Conservation (phyloP, 371 early-diverging fungal species). For the Apophysomyces elegans region DNA sequence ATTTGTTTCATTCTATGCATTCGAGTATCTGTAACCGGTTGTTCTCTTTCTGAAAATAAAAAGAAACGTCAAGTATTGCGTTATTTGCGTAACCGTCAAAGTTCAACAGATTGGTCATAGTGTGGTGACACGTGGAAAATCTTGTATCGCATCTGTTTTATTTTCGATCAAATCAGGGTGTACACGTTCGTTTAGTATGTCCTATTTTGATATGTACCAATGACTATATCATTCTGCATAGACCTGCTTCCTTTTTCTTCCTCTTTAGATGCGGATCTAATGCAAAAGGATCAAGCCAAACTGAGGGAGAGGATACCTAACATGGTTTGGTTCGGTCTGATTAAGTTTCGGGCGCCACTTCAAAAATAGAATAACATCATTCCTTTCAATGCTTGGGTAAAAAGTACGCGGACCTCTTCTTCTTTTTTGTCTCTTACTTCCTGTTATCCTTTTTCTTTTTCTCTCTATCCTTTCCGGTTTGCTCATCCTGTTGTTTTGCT, state of each 20-base stretch:
- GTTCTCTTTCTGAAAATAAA: neutral
- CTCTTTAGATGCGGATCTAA: too few relatives aligned
- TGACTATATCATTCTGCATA: too few relatives aligned
- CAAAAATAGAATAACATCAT: neutral
- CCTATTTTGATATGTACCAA: too few relatives aligned
- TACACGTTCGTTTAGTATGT: too few relatives aligned
- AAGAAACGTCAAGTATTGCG: constrained; percentile 1
- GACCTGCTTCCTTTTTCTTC: too few relatives aligned
- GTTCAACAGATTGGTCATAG: too few relatives aligned
- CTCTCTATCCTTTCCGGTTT: neutral
- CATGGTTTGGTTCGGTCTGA: neutral
- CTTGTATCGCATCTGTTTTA: neutral
- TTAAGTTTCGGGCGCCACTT: constrained; percentile 4
- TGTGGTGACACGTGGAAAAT: neutral
- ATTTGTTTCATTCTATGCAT: too few relatives aligned
- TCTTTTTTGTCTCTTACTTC: neutral
- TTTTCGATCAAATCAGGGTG: too few relatives aligned
- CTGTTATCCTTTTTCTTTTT: neutral
- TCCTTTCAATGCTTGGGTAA: too few relatives aligned
- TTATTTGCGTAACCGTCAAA: constrained; percentile 4
- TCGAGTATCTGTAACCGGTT: neutral
- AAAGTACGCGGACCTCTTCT: neutral
- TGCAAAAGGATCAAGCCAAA: too few relatives aligned
- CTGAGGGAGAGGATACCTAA: neutral
- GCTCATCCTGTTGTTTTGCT: neutral